phyloP scores from a whole-genome alignment of 345 rosid genomes.

The Cochlearia excelsa region DNA sequence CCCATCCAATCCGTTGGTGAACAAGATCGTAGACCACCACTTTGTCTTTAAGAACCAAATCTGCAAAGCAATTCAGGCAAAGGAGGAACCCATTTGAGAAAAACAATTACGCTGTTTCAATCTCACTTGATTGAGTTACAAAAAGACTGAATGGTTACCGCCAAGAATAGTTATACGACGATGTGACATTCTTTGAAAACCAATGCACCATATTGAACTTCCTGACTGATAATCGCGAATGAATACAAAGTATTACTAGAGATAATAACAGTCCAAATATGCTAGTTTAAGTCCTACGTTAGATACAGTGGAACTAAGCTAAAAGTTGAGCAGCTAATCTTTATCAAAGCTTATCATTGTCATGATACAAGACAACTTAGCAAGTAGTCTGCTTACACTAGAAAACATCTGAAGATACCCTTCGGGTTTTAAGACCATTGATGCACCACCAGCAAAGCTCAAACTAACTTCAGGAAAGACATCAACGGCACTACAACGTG shows the following conservation, averaged over 20 bases:
- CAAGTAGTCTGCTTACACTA: constrained; percentile 50
- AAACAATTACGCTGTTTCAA: not conserved
- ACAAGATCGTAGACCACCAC: constrained; percentile 76
- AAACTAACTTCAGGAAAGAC: constrained; percentile 80
- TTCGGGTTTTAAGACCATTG: constrained; percentile 60
- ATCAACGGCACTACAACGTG: constrained; percentile 49
- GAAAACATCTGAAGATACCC: constrained; percentile 78
- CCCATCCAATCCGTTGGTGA: constrained; percentile 84
- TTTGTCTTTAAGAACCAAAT: constrained; percentile 83
- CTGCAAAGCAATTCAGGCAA: constrained; percentile 42
- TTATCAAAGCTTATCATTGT: constrained; percentile 5
- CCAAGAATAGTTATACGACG: constrained; percentile 82
- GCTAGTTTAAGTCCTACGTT: constrained; percentile 10
- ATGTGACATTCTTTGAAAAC: constrained; percentile 63
- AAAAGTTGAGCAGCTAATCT: not conserved
- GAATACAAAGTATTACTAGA: not conserved
- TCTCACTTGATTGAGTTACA: constrained; percentile 11
- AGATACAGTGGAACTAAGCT: not conserved
- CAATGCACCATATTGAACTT: constrained; percentile 83
- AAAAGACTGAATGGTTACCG: constrained; percentile 42
- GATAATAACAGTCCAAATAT: not conserved
- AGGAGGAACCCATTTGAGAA: not conserved
- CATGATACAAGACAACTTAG: constrained; percentile 1
- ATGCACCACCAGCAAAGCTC: constrained; percentile 80
- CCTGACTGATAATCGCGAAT: constrained; percentile 48